A percentile compares a stretch with the other conserved stretches of the same genome.
Conservation (phyloP, 192 early-diverging fungal genomes). For the Chytriomyces confervae region DNA sequence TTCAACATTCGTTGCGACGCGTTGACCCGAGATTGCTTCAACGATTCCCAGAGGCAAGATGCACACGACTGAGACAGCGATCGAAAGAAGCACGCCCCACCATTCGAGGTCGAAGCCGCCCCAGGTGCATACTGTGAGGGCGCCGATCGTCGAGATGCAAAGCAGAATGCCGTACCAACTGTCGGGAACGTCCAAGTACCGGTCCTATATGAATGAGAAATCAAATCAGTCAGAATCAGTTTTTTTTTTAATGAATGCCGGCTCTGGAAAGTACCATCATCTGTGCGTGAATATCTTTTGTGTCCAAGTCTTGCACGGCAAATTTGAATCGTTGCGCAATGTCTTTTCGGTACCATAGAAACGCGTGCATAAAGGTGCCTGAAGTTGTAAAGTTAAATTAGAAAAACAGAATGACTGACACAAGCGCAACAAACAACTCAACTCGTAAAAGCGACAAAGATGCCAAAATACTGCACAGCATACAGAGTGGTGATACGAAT, state of each 20-base stretch:
- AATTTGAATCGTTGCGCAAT: constrained; percentile 21
- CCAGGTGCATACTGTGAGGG: constrained; percentile 23
- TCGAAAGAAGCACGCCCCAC: constrained; percentile 44
- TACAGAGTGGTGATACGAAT: constrained; percentile 36
- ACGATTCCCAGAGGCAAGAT: constrained; percentile 70
- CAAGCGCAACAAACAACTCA: too few species aligned
- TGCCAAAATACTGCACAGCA: constrained; percentile 34
- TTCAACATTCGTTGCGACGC: constrained; percentile 62
- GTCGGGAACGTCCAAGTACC: constrained; percentile 43
- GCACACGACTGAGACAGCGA: constrained; percentile 55
- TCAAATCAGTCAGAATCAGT: background rate
- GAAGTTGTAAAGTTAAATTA: too few species aligned
- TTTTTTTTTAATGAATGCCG: constrained; percentile 7
- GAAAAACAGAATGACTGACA: too few species aligned
- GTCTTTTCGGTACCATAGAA: constrained; percentile 63
- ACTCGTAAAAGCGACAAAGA: constrained; percentile 57
- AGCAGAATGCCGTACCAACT: constrained; percentile 31
- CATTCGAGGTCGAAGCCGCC: constrained; percentile 39
- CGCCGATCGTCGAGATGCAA: background rate
- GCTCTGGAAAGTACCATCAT: constrained; percentile 17
- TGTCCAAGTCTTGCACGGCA: constrained; percentile 37
- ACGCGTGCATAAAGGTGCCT: constrained; percentile 59
- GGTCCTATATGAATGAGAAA: constrained; percentile 27
- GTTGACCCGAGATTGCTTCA: constrained; percentile 63
- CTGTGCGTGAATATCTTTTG: constrained; percentile 38